Conservation (phyloP, 2,329 filamentous ascomycete genomes). For the Cordyceps militaris region DNA sequence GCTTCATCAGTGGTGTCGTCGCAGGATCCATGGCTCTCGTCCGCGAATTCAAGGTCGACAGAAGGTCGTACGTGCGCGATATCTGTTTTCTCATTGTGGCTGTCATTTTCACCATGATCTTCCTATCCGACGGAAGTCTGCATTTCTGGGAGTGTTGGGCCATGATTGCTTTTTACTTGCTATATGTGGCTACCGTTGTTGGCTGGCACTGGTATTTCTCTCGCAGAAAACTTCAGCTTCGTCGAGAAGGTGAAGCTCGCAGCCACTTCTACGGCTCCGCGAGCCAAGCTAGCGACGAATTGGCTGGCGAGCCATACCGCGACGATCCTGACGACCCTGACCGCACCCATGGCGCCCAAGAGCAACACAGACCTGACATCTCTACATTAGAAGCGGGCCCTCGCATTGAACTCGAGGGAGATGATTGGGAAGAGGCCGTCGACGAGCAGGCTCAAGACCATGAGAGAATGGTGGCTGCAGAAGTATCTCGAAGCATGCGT, state of each 20-base stretch:
- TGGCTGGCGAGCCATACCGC: conserved; percentile 53
- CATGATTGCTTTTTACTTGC: conserved; percentile 87
- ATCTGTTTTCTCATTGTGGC: conserved; percentile 87
- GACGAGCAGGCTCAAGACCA: conserved; percentile 45
- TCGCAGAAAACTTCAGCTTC: conserved; percentile 50
- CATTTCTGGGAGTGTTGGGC: conserved; percentile 80
- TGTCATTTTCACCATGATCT: conserved; percentile 77
- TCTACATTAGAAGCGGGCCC: conserved; percentile 38
- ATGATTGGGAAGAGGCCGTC: conserved; percentile 31
- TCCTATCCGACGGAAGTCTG: conserved; percentile 77
- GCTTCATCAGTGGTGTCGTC: conserved; percentile 94
- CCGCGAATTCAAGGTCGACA: conserved; percentile 86
- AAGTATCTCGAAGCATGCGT: conserved; percentile 90
- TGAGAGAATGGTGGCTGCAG: conserved; percentile 63
- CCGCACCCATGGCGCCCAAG: conserved; percentile 16
- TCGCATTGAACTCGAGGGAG: conserved; percentile 40
- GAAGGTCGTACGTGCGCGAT: conserved; percentile 84
- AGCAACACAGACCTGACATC: conserved; percentile 28
- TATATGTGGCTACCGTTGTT: conserved; percentile 86
- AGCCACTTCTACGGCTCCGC: conserved; percentile 59
- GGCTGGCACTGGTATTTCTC: conserved; percentile 84
- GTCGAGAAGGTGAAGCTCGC: conserved; percentile 64
- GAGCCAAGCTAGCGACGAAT: conserved; percentile 44
- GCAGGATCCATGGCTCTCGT: conserved; percentile 96
- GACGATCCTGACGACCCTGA: conserved; percentile 42